Evolutionary conservation across 176 grass and related monocot genomes (phyloP), one percentile per base, ranked within the genome.

Genomic region (Thinopyrum elongatum): DNA sequence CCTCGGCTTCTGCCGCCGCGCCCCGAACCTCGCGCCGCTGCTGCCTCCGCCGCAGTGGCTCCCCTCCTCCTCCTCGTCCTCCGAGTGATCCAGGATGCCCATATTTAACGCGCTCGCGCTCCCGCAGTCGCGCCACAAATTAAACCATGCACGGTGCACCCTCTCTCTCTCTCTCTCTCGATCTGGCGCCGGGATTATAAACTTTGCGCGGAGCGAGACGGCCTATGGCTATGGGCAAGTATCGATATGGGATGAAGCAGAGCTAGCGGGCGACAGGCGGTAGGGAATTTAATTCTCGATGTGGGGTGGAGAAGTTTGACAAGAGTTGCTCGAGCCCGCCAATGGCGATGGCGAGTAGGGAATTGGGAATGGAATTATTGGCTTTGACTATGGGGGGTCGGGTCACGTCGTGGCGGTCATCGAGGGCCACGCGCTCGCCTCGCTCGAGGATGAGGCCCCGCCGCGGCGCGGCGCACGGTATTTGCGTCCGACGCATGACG

Each of bases 11-110:
- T 9, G 60, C 76, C 81, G 70, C 68, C 69, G 27, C 28, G 70
- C 28, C 16, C 85, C 36, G 36, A 84, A 70, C 68, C 81, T 80
- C 55, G 7, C 7, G 55, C 55, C 55, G 7, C 55, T 7, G 19
- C 51, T 28, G 38, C 51, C 29, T 17, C 21, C 17, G 34, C 28
- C 21, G 83, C 19, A 21, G 28, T 36, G 65, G n/a, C 78, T 62
- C 36, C 61, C 70, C 68, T 84, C 46, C 33, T 87, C 68, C 35
- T 84, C 47, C 33, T 84, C 58, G 5, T 87, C 80, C 21, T 80
- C 80, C 28, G 75, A 83, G 80, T 76, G 85, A 80, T 76, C 81
- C 67, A 80, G n/a, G 61, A 53, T 3, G 76, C 74, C 85, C 85
- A 76, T 87, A 84, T 87, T 87, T 80, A 87, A 76, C 51, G 34